Conservation (phyloP, 1,139 yeast species). For the Lodderomyces beijingensis region DNA sequence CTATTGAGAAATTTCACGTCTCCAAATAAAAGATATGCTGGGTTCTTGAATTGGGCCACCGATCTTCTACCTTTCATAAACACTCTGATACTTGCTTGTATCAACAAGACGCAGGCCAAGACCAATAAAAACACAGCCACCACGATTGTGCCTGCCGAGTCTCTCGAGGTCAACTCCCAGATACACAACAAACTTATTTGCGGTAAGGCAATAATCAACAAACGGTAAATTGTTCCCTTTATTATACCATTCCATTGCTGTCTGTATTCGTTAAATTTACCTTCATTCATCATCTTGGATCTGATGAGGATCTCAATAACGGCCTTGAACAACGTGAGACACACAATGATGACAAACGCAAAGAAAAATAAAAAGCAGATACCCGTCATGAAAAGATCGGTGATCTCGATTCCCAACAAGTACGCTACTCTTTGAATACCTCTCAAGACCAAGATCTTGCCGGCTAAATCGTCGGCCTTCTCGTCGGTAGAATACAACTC, state of each 20-base stretch:
- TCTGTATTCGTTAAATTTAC: slow-evolving; percentile 74
- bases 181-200: slow-evolving; percentile 77
- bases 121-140: slow-evolving; percentile 68
- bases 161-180: slow-evolving; percentile 84
- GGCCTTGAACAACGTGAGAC: slow-evolving; percentile 68
- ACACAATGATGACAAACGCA: slow-evolving; percentile 64
- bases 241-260: slow-evolving; percentile 74
- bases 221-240: slow-evolving; percentile 84
- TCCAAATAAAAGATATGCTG: slow-evolving; percentile 88
- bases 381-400: slow-evolving; percentile 83
- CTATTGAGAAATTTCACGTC: slow-evolving; percentile 76
- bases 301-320: slow-evolving; percentile 65
- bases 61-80: slow-evolving; percentile 70
- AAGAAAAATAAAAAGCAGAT: slow-evolving; percentile 78
- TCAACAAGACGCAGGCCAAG: slow-evolving; percentile 54
- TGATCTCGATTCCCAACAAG: slow-evolving; percentile 78
- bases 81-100: slow-evolving; percentile 73
- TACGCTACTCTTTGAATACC: slow-evolving; percentile 92
- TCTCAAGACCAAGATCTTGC: slow-evolving; percentile 74
- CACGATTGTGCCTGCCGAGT: slow-evolving; percentile 78
- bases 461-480: slow-evolving; percentile 46
- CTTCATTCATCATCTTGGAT: slow-evolving; percentile 55
- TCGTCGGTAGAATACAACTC: slow-evolving; percentile 70
- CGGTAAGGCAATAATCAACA: slow-evolving; percentile 78
- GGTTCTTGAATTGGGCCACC: slow-evolving; percentile 70